Base-by-base conservation (phyloP, 208 protist species). In the Trypanosoma boissoni region DNA sequence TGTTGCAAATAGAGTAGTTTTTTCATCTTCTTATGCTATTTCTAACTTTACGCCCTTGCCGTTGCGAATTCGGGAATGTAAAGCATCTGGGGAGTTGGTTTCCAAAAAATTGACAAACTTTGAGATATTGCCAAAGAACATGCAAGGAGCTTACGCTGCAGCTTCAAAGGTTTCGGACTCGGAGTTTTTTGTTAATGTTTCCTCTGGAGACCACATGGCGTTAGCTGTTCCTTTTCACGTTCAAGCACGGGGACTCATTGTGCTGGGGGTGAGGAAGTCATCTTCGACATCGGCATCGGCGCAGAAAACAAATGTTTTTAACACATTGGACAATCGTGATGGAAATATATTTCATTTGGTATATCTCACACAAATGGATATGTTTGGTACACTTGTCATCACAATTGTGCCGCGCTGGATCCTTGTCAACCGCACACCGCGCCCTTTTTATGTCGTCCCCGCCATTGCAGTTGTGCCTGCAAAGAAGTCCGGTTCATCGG, bases 391-490 rank as follows among this genome's bases (percentile, higher is more conserved):
- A 1, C 41, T 79, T 16, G 73, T 86, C 21, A 83, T 96, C 24
- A 76, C 64, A n/a, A 82, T 96, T 52, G 78, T 80, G 6, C 86
- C 86, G 21, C 89, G 86, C 4, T 96, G 89, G 86, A 63, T 91
- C 18, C 21, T 96, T n/a, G 78, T 87, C 16, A 96, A 96, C 68
- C 81, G 83, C 58, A 88, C 65, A 21, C 59, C 57, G 41, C 64
- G 60, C 18, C 66, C 74, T 8, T 63, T 95, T 16, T 88, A 84
- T 62, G 73, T 86, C 7, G 80, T 75, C 2, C 73, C 78, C 39
- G 64, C 78, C 2, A 49, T 62, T 21, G 64, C 77, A 58, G 56
- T 44, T n/a, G 74, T 61, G 39, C 58, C 80, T 10, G 83, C 57
- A 27, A 69, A 72, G 20, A 42, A 49, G 44, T 68, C 79, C 58